phyloP scores from a whole-genome alignment of 2,329 filamentous ascomycete species.

The Aspergillus novoparasiticus region DNA sequence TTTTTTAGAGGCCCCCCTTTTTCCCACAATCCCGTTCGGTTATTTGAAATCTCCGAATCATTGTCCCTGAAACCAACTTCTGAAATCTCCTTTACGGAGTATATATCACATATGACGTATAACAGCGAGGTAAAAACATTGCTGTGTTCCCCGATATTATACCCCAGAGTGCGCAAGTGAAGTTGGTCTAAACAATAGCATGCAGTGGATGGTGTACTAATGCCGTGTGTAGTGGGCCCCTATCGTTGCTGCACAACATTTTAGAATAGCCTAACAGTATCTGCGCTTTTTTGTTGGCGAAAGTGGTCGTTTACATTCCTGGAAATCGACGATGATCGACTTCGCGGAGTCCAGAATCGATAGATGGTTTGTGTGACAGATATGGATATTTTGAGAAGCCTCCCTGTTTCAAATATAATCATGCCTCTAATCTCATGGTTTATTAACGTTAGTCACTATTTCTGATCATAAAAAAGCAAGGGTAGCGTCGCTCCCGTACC shows the following conservation, averaged over 20 bases:
- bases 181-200: constrained; percentile 1
- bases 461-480: background rate
- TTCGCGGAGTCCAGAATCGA: background rate
- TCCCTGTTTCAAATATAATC: background rate
- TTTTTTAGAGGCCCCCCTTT: background rate
- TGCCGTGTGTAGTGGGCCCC: constrained; percentile 11
- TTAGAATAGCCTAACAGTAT: constrained; percentile 1
- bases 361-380: background rate
- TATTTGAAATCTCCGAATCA: background rate
- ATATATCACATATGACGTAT: background rate
- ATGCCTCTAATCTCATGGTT: background rate
- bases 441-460: background rate
- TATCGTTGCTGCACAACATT: constrained; percentile 17
- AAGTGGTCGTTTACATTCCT: constrained; percentile 9
- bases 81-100: background rate
- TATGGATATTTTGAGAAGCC: background rate
- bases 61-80: background rate
- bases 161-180: background rate
- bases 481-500: background rate
- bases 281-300: constrained; percentile 5
- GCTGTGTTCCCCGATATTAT: background rate
- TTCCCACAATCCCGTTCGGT: background rate
- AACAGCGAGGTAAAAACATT: background rate
- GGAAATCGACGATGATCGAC: constrained; percentile 8
- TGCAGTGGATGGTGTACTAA: constrained; percentile 7